Evolutionary conservation across 1,284 basidiomycete genomes (phyloP).

Genomic region (Amylostereum chailletii): DNA sequence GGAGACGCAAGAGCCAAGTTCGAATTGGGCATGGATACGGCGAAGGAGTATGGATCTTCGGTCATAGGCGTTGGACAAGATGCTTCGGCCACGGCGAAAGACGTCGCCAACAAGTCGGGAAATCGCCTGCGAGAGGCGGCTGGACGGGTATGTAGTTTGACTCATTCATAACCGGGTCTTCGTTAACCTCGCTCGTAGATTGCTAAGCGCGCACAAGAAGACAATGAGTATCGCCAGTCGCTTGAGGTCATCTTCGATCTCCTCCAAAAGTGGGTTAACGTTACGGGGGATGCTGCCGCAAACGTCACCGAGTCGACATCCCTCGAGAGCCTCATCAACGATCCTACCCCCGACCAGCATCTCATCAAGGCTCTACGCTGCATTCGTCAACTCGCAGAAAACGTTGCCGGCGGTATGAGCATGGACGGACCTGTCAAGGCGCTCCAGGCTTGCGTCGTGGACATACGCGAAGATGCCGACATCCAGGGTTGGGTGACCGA

Average conservation of each 20-base stretch:
- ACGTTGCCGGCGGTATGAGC: constrained; percentile 35
- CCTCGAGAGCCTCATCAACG: constrained; percentile 45
- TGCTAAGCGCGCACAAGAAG: constrained; percentile 50
- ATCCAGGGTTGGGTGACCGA: constrained; percentile 42
- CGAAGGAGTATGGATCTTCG: constrained; percentile 45
- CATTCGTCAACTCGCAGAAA: constrained; percentile 38
- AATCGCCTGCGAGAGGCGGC: constrained; percentile 39
- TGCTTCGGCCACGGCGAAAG: constrained; percentile 30
- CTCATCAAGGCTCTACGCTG: constrained; percentile 37
- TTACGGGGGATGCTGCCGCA: constrained; percentile 39
- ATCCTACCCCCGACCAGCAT: constrained; percentile 49
- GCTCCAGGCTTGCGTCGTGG: constrained; percentile 30
- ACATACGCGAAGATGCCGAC: constrained; percentile 37
- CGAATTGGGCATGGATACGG: constrained; percentile 55
- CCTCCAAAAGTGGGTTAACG: constrained; percentile 45
- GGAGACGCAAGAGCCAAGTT: constrained; percentile 38
- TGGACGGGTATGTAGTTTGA: constrained; percentile 31
- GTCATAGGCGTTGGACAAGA: constrained; percentile 45
- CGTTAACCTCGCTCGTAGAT: constrained; percentile 29
- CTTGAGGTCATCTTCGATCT: constrained; percentile 48
- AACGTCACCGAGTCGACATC: constrained; percentile 32
- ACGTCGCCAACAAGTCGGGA: constrained; percentile 31
- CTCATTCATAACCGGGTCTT: background rate
- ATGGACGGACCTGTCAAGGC: constrained; percentile 33
- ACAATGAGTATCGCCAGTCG: constrained; percentile 45